These are phyloP conservation scores for Akebia trifoliata DNA, from an alignment of 164 flowering plant species.

Conservation along the genomic window DNA sequence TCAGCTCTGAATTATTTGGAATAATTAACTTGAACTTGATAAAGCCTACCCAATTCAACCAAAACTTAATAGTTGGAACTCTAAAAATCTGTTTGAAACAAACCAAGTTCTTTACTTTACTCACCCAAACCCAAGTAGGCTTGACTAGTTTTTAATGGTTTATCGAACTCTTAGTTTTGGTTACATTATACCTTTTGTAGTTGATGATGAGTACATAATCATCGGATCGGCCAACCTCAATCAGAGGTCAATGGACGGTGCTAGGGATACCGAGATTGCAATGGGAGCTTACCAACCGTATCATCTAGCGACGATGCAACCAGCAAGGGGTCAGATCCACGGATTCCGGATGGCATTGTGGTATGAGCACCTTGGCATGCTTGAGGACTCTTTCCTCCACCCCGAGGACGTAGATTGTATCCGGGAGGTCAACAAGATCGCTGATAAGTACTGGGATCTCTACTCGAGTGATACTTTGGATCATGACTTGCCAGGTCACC, in stretches of 20 bases:
- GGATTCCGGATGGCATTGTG: conserved; percentile 78
- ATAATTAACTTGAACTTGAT: neutral
- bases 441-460: conserved; percentile 54
- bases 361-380: conserved; percentile 71
- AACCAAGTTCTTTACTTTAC: no score
- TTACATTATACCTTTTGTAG: conserved; percentile 30
- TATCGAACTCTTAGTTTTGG: neutral
- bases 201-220: conserved; percentile 85
- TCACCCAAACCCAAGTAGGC: no score
- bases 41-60: no score
- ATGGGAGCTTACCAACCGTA: conserved; percentile 80
- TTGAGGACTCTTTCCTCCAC: conserved; percentile 34
- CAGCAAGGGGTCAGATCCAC: conserved; percentile 62
- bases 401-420: conserved; percentile 60
- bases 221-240: conserved; percentile 84
- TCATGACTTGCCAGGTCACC: conserved; percentile 64
- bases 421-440: conserved; percentile 49
- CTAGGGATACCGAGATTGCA: conserved; percentile 77
- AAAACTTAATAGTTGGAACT: no score
- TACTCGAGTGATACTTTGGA: conserved; percentile 39
- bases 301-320: conserved; percentile 40
- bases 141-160: no score
- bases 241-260: conserved; percentile 85
- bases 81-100: no score
- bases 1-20: neutral